phyloP scores from a whole-genome alignment of 2,329 filamentous ascomycete genomes.

The Pseudophaeomoniella oleicola region DNA sequence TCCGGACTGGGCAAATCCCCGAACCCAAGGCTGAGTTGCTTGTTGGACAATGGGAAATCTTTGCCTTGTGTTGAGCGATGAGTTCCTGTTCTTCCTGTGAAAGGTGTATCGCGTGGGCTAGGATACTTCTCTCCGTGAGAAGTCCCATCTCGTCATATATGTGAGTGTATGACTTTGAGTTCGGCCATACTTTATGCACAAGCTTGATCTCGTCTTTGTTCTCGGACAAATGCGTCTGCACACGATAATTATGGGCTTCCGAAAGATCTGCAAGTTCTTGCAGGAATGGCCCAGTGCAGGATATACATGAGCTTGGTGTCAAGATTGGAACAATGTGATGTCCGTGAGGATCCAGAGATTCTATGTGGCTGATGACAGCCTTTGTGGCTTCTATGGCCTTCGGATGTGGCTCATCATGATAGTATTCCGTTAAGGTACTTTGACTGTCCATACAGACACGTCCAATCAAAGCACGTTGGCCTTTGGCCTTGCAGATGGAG shows the following conservation, averaged over 20 bases:
- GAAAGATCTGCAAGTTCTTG: slow-evolving; percentile 50
- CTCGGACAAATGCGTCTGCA: slow-evolving; percentile 86
- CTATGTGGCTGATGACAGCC: slow-evolving; percentile 51
- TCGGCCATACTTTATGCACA: slow-evolving; percentile 51
- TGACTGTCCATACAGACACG: slow-evolving; percentile 84
- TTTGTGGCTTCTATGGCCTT: slow-evolving; percentile 42
- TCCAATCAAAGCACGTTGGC: slow-evolving; percentile 83
- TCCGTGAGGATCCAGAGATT: slow-evolving; percentile 47
- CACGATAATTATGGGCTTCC: slow-evolving; percentile 33
- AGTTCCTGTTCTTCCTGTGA: slow-evolving; percentile 49
- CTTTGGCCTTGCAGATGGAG: slow-evolving; percentile 60
- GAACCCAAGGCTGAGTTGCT: slow-evolving; percentile 73
- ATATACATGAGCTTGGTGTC: slow-evolving; percentile 52
- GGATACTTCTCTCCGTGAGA: slow-evolving; percentile 57
- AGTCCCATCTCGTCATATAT: slow-evolving; percentile 67
- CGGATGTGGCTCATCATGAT: slow-evolving; percentile 56
- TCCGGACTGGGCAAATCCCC: slow-evolving; percentile 62
- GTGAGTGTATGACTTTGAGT: slow-evolving; percentile 49
- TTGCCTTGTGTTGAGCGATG: slow-evolving; percentile 45
- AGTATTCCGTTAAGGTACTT: slow-evolving; percentile 55
- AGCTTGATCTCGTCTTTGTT: slow-evolving; percentile 60
- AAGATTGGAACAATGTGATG: slow-evolving; percentile 61
- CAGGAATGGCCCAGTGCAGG: slow-evolving; percentile 42
- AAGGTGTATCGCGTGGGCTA: slow-evolving; percentile 77
- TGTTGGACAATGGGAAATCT: slow-evolving; percentile 77